Evolutionary conservation across 768 basidiomycete genomes (phyloP).

Genomic region (Agaricus bisporus): DNA sequence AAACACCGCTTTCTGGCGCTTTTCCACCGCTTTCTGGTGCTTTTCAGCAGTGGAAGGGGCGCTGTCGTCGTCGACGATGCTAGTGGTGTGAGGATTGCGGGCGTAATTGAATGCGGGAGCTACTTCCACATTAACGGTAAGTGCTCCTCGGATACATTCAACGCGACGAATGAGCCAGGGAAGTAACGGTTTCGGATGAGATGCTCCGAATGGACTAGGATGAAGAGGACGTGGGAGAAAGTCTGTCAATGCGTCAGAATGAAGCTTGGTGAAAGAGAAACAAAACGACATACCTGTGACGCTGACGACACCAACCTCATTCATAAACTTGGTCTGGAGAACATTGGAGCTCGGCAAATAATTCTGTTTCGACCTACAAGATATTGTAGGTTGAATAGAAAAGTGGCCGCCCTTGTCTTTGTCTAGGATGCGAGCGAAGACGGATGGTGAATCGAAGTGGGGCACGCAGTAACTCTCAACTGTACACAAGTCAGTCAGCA

Average conservation of each 20-base stretch:
- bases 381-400: constrained; percentile 68
- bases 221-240: constrained; percentile 68
- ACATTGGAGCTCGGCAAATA: constrained; percentile 83
- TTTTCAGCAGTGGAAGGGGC: constrained; percentile 16
- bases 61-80: constrained; percentile 41
- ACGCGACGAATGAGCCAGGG: constrained; percentile 84
- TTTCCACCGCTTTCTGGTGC: constrained; percentile 46
- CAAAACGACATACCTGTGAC: constrained; percentile 54
- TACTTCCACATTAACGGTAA: constrained; percentile 82
- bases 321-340: constrained; percentile 88
- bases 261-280: not conserved
- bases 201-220: constrained; percentile 23
- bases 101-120: constrained; percentile 98
- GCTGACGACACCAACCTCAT: constrained; percentile 78
- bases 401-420: constrained; percentile 93
- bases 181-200: constrained; percentile 53
- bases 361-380: constrained; percentile 74
- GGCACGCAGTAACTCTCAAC: constrained; percentile 93
- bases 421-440: constrained; percentile 87
- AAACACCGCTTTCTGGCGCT: constrained; percentile 58
- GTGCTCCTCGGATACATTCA: constrained; percentile 79
- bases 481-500: constrained; percentile 19
- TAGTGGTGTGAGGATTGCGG: constrained; percentile 62
- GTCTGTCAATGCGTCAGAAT: constrained; percentile 33
- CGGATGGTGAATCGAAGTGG: constrained; percentile 88